Evolutionary conservation across 179 eudicot genomes (phyloP), one percentile per base, ranked within the genome.

Genomic region (Patellifolia procumbens): DNA sequence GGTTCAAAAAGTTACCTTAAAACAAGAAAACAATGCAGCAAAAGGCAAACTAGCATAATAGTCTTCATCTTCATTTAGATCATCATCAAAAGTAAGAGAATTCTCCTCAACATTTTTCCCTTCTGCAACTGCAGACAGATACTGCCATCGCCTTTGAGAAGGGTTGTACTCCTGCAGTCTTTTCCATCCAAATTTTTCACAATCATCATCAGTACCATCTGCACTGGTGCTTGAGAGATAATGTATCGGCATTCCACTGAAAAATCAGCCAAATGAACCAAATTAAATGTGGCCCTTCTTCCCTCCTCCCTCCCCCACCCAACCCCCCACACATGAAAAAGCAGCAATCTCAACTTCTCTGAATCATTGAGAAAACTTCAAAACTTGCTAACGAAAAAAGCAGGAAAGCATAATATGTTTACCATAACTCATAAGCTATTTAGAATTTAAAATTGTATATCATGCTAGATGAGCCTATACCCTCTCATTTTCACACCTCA

Each of bases 1-100:
- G 75, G 70, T 63, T 43, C 20, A 55, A 60, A 22, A 16, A 46
- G 31, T 9, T 76, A 92, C 98, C 98, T 92, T 94, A 56, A 94
- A 87, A 88, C 89, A 91, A 82, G 97, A 87, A 88, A 93, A 95
- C 24, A 95, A 76, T 43, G 99, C 93, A 72, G 99, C 93, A 77
- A 91, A 91, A 79, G 99, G 99, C 84, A 93, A 86, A 85, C 92
- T 95, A n/a, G 99, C 89, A 69, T 81, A 84, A 81, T 95, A 95
- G 84, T 95, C 97, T 76, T 87, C 88, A 42, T 83, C 90, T 63
- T 92, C 92, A 60, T 83, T 94, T 32, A 83, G 39, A 53, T 86
- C 90, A 74, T 88, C 97, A 76, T 93, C 96, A 73, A 73, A 72
- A 65, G 83, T 82, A 59, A 83, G 59, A 70, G 75, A 74, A 52